Conservation (phyloP, 1,284 basidiomycete genomes). For the Peniophora sp. region DNA sequence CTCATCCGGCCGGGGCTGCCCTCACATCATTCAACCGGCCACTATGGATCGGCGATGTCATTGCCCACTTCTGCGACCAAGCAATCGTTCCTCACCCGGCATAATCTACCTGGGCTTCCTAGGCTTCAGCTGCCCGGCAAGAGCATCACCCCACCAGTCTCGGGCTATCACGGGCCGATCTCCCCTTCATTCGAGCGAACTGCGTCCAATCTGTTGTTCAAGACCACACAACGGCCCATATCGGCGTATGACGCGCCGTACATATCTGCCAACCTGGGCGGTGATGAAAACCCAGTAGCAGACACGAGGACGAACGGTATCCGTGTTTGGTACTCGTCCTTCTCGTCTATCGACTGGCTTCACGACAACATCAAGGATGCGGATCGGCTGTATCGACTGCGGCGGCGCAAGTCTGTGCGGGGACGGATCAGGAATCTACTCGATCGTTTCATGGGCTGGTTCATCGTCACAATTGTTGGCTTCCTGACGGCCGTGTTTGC, state of each 20-base stretch:
- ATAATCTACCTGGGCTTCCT: constrained; percentile 26
- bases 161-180: constrained; percentile 8
- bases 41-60: constrained; percentile 40
- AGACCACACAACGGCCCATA: constrained; percentile 47
- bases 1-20: constrained; percentile 6
- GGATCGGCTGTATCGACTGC: constrained; percentile 63
- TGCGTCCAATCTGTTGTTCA: constrained; percentile 27
- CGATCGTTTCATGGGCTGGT: constrained; percentile 86
- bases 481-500: constrained; percentile 81
- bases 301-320: constrained; percentile 76
- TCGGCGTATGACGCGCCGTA: constrained; percentile 63
- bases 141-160: constrained; percentile 23
- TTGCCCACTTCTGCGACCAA: constrained; percentile 18
- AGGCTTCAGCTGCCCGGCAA: constrained; percentile 25
- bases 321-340: constrained; percentile 88
- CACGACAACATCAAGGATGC: constrained; percentile 92
- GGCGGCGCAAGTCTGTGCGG: constrained; percentile 61
- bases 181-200: constrained; percentile 18
- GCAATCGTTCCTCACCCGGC: constrained; percentile 24
- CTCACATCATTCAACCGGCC: constrained; percentile 15
- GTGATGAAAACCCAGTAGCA: constrained; percentile 26
- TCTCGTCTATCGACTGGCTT: constrained; percentile 83
- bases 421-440: constrained; percentile 63
- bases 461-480: constrained; percentile 84
- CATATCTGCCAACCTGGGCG: constrained; percentile 22